These are phyloP conservation scores for Cladosporium cucumerinum DNA, from an alignment of 2,329 filamentous ascomycete species.

Conservation along the genomic window DNA sequence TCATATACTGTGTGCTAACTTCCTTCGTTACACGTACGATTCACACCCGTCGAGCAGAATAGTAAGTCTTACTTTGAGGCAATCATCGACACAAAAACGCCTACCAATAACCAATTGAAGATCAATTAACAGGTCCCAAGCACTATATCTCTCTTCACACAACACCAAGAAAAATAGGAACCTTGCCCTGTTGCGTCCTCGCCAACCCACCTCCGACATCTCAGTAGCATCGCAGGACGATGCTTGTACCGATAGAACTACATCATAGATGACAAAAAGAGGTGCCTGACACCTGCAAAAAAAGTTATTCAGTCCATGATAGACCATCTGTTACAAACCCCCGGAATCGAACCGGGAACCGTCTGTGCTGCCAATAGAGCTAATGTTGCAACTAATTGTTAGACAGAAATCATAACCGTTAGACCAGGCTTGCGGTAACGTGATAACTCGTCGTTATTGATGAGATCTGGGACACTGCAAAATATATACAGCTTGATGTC, in stretches of 20 bases:
- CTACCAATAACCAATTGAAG: neutral
- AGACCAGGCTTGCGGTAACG: constrained; percentile 13
- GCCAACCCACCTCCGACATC: neutral
- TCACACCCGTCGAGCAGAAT: too few relatives aligned
- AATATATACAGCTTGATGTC: too few relatives aligned
- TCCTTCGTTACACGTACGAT: too few relatives aligned
- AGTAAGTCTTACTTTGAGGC: neutral
- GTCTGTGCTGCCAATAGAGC: constrained; percentile 13
- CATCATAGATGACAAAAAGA: neutral
- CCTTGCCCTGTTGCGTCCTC: neutral
- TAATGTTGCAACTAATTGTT: constrained; percentile 14
- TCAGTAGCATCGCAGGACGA: neutral
- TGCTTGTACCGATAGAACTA: neutral
- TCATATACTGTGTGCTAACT: too few relatives aligned
- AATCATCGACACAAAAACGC: neutral
- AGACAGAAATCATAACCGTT: constrained; percentile 17
- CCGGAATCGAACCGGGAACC: constrained; percentile 16
- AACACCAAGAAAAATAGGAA: neutral
- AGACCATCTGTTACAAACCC: constrained; percentile 16
- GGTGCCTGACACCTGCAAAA: neutral
- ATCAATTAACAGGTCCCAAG: neutral
- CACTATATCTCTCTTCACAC: neutral
- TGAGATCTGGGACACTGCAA: neutral
- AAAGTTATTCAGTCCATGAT: neutral
- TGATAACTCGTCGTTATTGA: neutral